Evolutionary conservation across 108 stramenopile genomes (phyloP), one percentile per base, ranked within the genome.

Genomic region (Cyclotella choctawhatcheeana): DNA sequence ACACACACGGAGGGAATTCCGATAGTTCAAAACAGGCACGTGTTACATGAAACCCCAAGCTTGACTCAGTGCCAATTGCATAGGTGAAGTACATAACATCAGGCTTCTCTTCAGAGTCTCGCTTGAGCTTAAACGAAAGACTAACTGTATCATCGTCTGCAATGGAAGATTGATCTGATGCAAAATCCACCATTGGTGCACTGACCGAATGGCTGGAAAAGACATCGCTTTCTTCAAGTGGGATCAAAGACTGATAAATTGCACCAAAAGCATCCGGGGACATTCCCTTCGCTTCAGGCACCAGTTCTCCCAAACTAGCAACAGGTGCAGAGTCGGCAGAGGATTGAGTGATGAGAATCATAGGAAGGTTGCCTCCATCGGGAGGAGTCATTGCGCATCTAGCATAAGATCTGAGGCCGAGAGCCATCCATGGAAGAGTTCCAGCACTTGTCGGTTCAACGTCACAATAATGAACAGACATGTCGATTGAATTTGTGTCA

Each of bases 71-170:
- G 0, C 82, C 78, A 51, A 83, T 83, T 29, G 82, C 82, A 44
- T 79, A 83, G 35, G 74, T 83, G 63, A 83, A 73, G 44, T 83
- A 44, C 73, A 83, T 70, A 8, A 62, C 58, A 13, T 78, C 76
- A 3, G 82, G 82, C 32, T 35, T 48, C 18, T 26, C 69, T 8
- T 71, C 82, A 7, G 64, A 60, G 0, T 14, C 37, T 58, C 65
- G 69, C 50, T 55, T 58, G 56, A 79, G 79, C 32, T 33, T 25
- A 6, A 80, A 59, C 12, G 47, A 30, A 10, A n/a, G n/a, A n/a
- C n/a, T n/a, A n/a, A 74, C 71, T 12, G 32, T 51, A 40, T 62
- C 67, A n/a, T 69, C 67, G n/a, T 56, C 35, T 51, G 44, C 32
- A 53, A 67, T 21, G n/a, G 66, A 52, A 14, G 51, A 34, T 16